These are phyloP conservation scores for Dactylella cylindrospora DNA, from an alignment of 2,329 filamentous ascomycete species.

Conservation along the genomic window DNA sequence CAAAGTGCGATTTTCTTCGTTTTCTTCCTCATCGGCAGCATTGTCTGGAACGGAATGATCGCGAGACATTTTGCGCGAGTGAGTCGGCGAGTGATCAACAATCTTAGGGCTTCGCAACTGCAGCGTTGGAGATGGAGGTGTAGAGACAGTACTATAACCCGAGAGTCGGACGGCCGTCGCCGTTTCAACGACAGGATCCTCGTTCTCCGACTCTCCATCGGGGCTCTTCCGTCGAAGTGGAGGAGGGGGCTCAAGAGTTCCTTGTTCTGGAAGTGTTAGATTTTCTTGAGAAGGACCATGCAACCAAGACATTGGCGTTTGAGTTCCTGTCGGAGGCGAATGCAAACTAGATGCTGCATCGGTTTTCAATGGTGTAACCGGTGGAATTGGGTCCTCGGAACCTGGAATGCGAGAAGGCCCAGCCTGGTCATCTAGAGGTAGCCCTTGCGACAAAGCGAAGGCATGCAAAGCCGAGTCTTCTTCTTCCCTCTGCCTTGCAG, in stretches of 20 bases:
- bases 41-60: constrained; percentile 44
- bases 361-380: constrained; percentile 5
- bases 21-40: constrained; percentile 43
- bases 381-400: constrained; percentile 49
- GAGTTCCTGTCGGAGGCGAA: constrained; percentile 42
- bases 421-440: constrained; percentile 34
- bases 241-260: neutral
- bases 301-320: constrained; percentile 48
- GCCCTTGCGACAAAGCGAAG: constrained; percentile 25
- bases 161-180: constrained; percentile 43
- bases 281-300: constrained; percentile 48
- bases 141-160: constrained; percentile 34
- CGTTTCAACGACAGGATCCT: constrained; percentile 26
- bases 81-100: constrained; percentile 42
- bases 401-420: constrained; percentile 43
- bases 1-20: constrained; percentile 51
- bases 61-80: constrained; percentile 44
- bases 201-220: constrained; percentile 25
- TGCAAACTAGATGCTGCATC: constrained; percentile 14
- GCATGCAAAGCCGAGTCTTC: constrained; percentile 52
- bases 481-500: constrained; percentile 66
- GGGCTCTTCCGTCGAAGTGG: constrained; percentile 11
- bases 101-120: constrained; percentile 20
- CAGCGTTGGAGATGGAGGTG: constrained; percentile 31
- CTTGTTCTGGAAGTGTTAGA: constrained; percentile 11